Conservation (phyloP, 805 yeast species). For the Wickerhamomyces silvicola region DNA sequence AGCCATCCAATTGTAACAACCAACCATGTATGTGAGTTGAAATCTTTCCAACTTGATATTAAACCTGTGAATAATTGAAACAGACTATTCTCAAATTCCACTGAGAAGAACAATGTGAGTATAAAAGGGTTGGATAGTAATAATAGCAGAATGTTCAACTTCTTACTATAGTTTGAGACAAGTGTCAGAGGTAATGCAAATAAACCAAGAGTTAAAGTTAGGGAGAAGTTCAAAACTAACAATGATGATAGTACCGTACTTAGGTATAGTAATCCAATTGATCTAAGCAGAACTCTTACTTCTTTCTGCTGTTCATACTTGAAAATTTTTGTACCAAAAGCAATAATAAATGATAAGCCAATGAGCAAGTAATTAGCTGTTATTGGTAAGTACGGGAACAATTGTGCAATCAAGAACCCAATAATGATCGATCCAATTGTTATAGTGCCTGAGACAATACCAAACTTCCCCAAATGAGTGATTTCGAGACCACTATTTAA, state of each 20-base stretch:
- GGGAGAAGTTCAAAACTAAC: slow-evolving; percentile 76
- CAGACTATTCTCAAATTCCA: slow-evolving; percentile 24
- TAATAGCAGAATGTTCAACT: slow-evolving; percentile 29
- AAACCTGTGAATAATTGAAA: slow-evolving; percentile 38
- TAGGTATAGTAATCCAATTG: slow-evolving; percentile 49
- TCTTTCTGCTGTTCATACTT: slow-evolving; percentile 6
- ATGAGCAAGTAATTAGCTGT: slow-evolving; percentile 11
- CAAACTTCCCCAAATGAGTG: slow-evolving; percentile 19
- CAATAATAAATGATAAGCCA: slow-evolving; percentile 9
- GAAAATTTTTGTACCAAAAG: slow-evolving; percentile 17
- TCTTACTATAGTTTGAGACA: slow-evolving; percentile 22
- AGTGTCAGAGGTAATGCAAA: slow-evolving; percentile 72
- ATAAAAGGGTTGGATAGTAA: slow-evolving; percentile 48
- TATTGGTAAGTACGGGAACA: slow-evolving; percentile 12
- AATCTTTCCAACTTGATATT: slow-evolving; percentile 55
- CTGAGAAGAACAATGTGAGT: slow-evolving; percentile 26
- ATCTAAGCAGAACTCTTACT: slow-evolving; percentile 25
- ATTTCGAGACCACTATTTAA: slow-evolving; percentile 30
- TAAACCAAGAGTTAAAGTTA: slow-evolving; percentile 67
- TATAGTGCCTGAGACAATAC: slow-evolving; percentile 25
- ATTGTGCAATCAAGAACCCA: slow-evolving; percentile 15
- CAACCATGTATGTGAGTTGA: slow-evolving; percentile 85
- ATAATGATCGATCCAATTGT: slow-evolving; percentile 25
- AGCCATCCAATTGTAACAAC: slow-evolving; percentile 70
- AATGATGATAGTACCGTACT: slow-evolving; percentile 68